Evolutionary conservation across 768 basidiomycete genomes (phyloP).

Genomic region (Suillus placidus): DNA sequence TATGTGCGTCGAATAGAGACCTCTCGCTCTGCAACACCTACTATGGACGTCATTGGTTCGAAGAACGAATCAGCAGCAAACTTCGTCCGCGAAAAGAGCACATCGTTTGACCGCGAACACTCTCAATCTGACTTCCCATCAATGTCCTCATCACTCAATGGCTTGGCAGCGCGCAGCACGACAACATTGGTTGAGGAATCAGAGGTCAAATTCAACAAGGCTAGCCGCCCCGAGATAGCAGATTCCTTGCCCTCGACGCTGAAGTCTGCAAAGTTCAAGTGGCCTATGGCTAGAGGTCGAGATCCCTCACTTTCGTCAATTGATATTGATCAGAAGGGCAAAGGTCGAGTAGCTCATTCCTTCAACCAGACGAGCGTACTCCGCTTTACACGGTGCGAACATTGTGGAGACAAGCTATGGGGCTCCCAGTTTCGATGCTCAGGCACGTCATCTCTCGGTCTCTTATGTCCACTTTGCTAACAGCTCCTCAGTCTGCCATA

Average conservation of each 20-base stretch:
- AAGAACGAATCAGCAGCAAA: conserved; percentile 13
- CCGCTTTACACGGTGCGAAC: conserved; percentile 90
- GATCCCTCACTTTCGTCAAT: conserved; percentile 39
- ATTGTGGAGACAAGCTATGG: conserved; percentile 99
- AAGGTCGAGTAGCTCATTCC: conserved; percentile 63
- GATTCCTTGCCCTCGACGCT: conserved; percentile 53
- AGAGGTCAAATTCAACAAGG: conserved; percentile 30
- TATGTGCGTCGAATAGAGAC: conserved; percentile 78
- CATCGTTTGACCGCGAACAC: conserved; percentile 32
- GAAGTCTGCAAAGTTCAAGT: conserved; percentile 67
- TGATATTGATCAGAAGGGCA: conserved; percentile 43
- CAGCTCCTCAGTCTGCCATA: conserved; percentile 65
- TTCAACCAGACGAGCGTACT: conserved; percentile 91
- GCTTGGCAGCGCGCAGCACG: conserved; percentile 22
- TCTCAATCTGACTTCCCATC: conserved; percentile 15
- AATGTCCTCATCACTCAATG: conserved; percentile 20
- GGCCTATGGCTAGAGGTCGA: conserved; percentile 64
- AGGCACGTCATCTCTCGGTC: conserved; percentile 52
- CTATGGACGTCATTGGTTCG: conserved; percentile 10
- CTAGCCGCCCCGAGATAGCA: conserved; percentile 31
- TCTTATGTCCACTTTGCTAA: conserved; percentile 11
- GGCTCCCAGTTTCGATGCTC: conserved; percentile 92
- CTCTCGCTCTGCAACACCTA: conserved; percentile 21
- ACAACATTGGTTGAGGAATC: conserved; percentile 30
- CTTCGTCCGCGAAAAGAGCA: conserved; percentile 27